Base-by-base conservation (phyloP, 768 basidiomycete species). In the Tulasnella sp. region DNA sequence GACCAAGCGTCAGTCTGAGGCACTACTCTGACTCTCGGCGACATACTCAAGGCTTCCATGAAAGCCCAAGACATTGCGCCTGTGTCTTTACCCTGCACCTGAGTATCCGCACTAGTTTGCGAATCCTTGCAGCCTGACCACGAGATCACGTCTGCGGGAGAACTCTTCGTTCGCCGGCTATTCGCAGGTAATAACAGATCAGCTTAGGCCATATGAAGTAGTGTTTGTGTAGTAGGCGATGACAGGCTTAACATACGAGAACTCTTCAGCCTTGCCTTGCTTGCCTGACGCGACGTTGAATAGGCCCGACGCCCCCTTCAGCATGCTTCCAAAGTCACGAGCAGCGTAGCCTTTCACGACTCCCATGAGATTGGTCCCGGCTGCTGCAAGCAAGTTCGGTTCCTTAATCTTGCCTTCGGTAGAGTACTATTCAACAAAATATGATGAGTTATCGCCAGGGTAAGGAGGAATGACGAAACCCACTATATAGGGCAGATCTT, bases 401-500 rank as follows among this genome's bases (percentile, higher is more conserved):
- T 96, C 92, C 70, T 97, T 96, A 68, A 97, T 73, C 68, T 89
- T 92, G 50, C 92, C 92, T 73, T 97, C 91, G 5, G 92, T 94
- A 21, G 91, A 91, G 72, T 97, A 97, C 82, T 87, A 56, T 42
- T 45, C 15, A 15, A 15, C 34, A 38, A 38, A 7, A 7, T 38
- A 15, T 38, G 24, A 7, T 50, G 59, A 58, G 21, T 25, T 11
- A 44, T 25, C 17, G 24, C n/a, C 25, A 8, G 5, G 4, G 27
- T 9, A 25, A 24, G 12, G 10, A 29, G 43, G 15, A 29, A 8
- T 46, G 22, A 41, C 15, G n/a, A 11, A 38, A 58, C 63, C 49
- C 59, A 53, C 65, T 31, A 73, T 67, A 62, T 73, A 74, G 1
- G 73, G 73, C 12, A 73, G 65, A 64, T 74, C 74, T 71, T n/a